Evolutionary conservation across 768 basidiomycete species (phyloP).

Genomic region (Panaeolus cyanescens): DNA sequence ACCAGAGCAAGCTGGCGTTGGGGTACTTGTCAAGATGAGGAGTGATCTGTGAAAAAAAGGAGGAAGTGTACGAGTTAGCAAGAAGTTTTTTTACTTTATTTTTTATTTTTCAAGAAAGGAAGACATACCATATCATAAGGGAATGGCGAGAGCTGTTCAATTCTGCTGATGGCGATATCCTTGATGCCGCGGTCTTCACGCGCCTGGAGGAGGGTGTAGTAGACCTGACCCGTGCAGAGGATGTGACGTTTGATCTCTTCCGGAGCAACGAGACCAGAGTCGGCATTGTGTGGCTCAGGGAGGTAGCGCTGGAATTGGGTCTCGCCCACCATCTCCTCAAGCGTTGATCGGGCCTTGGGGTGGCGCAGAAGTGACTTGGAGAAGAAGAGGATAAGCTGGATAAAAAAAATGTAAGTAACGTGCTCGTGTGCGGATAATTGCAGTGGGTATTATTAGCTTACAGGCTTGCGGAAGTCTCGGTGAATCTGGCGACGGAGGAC

Average conservation of each 20-base stretch:
- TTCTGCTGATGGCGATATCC: slow-evolving; percentile 89
- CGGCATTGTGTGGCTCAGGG: slow-evolving; percentile 68
- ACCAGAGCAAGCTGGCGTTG: slow-evolving; percentile 92
- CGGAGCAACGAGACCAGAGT: slow-evolving; percentile 63
- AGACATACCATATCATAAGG: slow-evolving; percentile 86
- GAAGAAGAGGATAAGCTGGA: slow-evolving; percentile 90
- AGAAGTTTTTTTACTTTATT: too few relatives aligned
- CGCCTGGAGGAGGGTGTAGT: slow-evolving; percentile 85
- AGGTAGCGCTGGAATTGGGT: slow-evolving; percentile 93
- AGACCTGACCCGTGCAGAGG: slow-evolving; percentile 94
- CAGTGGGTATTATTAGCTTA: slow-evolving; percentile 31
- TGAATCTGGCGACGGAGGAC: slow-evolving; percentile 96
- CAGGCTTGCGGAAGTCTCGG: slow-evolving; percentile 98
- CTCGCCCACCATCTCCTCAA: slow-evolving; percentile 88
- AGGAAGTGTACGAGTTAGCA: slow-evolving; percentile 4
- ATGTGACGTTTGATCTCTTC: slow-evolving; percentile 92
- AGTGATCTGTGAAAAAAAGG: slow-evolving; percentile 57
- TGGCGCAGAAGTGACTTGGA: slow-evolving; percentile 96
- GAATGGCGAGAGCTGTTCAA: slow-evolving; percentile 97
- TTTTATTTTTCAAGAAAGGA: too few relatives aligned
- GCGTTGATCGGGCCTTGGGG: slow-evolving; percentile 83
- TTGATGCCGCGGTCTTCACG: slow-evolving; percentile 90
- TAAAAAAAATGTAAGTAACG: slow-evolving; percentile 2
- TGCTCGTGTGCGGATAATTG: neutral
- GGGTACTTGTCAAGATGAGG: slow-evolving; percentile 97